These are phyloP conservation scores for Ascochyta fabae DNA, from an alignment of 2,329 filamentous ascomycete genomes.

Conservation along the genomic window DNA sequence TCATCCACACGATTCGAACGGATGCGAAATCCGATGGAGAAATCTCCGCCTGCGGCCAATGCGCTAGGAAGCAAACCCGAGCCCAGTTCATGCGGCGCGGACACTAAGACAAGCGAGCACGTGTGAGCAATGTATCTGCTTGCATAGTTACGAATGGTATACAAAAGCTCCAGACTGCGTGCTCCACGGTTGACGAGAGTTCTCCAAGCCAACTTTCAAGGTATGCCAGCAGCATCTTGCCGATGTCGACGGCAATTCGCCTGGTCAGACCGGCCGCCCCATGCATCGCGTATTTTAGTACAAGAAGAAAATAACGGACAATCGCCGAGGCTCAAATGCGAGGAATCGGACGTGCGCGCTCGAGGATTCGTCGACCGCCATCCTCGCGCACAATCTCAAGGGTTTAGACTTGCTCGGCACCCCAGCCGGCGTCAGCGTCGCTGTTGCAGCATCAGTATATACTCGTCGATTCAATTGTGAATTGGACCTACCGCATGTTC, in stretches of 20 bases:
- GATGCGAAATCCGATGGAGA: slow-evolving; percentile 6
- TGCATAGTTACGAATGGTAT: slow-evolving; percentile 17
- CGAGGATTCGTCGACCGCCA: slow-evolving; percentile 37
- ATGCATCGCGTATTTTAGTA: slow-evolving; percentile 22
- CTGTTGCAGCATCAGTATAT: slow-evolving; percentile 33
- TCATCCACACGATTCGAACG: slow-evolving; percentile 1
- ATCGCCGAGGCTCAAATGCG: slow-evolving; percentile 12
- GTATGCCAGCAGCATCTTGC: slow-evolving; percentile 1
- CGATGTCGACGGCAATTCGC: slow-evolving; percentile 3
- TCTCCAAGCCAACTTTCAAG: background rate
- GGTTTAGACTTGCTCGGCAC: slow-evolving; percentile 58
- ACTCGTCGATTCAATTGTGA: no score
- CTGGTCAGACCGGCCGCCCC: slow-evolving; percentile 15
- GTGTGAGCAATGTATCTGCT: slow-evolving; percentile 8
- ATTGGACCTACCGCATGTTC: slow-evolving; percentile 56
- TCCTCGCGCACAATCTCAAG: slow-evolving; percentile 21
- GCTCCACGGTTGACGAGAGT: background rate
- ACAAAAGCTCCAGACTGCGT: slow-evolving; percentile 8
- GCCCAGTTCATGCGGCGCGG: slow-evolving; percentile 26
- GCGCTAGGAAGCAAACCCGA: slow-evolving; percentile 10
- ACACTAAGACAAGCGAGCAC: slow-evolving; percentile 34
- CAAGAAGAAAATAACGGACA: slow-evolving; percentile 17
- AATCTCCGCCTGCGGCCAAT: slow-evolving; percentile 1
- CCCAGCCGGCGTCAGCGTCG: slow-evolving; percentile 61
- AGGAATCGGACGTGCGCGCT: slow-evolving; percentile 4